These are phyloP conservation scores for Leptographium lundbergii DNA, from an alignment of 2,329 filamentous ascomycete genomes.

Conservation along the genomic window DNA sequence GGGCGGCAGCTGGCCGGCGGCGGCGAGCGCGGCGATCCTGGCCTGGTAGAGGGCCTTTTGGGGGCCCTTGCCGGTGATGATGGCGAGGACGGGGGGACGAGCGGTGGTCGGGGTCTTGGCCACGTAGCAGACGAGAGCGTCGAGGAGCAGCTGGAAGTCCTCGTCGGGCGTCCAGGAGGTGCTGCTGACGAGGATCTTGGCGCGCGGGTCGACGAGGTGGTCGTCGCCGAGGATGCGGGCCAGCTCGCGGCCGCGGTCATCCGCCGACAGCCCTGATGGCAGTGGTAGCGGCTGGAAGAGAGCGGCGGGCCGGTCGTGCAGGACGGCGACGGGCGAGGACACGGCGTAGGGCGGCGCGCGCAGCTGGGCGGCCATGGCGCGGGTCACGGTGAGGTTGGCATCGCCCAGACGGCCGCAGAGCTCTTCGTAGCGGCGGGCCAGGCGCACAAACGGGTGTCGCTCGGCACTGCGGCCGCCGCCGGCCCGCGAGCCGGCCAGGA, in stretches of 20 bases:
- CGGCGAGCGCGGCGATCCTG: slow-evolving; percentile 48
- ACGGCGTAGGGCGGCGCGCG: slow-evolving; percentile 50
- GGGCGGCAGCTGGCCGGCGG: slow-evolving; percentile 50
- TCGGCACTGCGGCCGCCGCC: slow-evolving; percentile 21
- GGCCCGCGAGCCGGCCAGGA: slow-evolving; percentile 54
- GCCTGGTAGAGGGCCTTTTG: slow-evolving; percentile 64
- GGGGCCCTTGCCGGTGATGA: slow-evolving; percentile 92
- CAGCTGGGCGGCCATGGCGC: slow-evolving; percentile 73
- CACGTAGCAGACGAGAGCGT: slow-evolving; percentile 61
- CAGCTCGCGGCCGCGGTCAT: neutral
- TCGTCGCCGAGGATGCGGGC: slow-evolving; percentile 4
- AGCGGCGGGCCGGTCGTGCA: slow-evolving; percentile 76
- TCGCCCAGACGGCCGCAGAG: slow-evolving; percentile 54
- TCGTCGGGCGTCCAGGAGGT: slow-evolving; percentile 98
- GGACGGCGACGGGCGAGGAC: slow-evolving; percentile 47
- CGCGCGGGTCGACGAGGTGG: neutral
- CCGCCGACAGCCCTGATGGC: slow-evolving; percentile 12
- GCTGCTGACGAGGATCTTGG: slow-evolving; percentile 63
- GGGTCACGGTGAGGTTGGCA: slow-evolving; percentile 75
- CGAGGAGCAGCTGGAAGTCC: slow-evolving; percentile 79
- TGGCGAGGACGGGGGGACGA: slow-evolving; percentile 57
- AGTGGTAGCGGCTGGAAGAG: slow-evolving; percentile 58
- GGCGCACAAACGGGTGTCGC: slow-evolving; percentile 58
- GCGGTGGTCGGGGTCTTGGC: neutral
- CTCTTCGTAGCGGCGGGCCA: slow-evolving; percentile 69